Base-by-base conservation (phyloP, 2,329 filamentous ascomycete species). In the Teratosphaeria gauchensis region DNA sequence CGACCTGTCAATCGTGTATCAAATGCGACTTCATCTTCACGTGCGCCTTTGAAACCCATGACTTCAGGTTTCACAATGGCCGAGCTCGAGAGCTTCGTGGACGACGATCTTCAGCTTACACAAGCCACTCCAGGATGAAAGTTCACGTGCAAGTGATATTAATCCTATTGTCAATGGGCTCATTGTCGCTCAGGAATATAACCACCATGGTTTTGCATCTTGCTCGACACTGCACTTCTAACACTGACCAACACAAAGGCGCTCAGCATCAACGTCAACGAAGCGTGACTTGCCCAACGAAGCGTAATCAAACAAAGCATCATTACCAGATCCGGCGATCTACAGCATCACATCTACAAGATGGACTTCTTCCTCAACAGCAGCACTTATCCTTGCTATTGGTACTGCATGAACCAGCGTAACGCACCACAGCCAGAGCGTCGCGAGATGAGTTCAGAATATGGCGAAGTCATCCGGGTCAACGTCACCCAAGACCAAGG, bases 61-160 rank as follows among this genome's bases (percentile, higher is more conserved):
- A 19, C 7, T 33, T 38, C 54, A 19, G 70, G 66, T 14, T 70
- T 72, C 58, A 72, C 64, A 2, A 51, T 67, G 24, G 64, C 64
- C 6, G 69, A 73, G 58, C 62, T 73, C n/a, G 71, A 73, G 38
- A 62, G 46, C 55, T 68, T 71, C 57, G 65, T 72, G 21, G 68
- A 69, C 24, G 69, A 73, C 48, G 71, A 73, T 42, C 57, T 73
- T 12, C 65, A 72, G 58, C 63, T 73, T 42, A 72, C 69, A 35
- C 71, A 73, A 57, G 61, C 55, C 14, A 54, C 53, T 3, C 62
- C 61, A 46, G 66, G 60, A 30, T 68, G 28, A 53, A 35, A 53
- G 52, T 48, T 48, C 28, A 53, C 28, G 16, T 31, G 16, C 28
- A 53, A 31, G 32, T 53, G 32, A 32, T 53, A 53, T 53, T 53